A percentile compares a stretch with the other conserved stretches of the same genome.
Evolutionary conservation across 2,329 filamentous ascomycete species (phyloP).

Genomic region (Microdochium bolleyi): DNA sequence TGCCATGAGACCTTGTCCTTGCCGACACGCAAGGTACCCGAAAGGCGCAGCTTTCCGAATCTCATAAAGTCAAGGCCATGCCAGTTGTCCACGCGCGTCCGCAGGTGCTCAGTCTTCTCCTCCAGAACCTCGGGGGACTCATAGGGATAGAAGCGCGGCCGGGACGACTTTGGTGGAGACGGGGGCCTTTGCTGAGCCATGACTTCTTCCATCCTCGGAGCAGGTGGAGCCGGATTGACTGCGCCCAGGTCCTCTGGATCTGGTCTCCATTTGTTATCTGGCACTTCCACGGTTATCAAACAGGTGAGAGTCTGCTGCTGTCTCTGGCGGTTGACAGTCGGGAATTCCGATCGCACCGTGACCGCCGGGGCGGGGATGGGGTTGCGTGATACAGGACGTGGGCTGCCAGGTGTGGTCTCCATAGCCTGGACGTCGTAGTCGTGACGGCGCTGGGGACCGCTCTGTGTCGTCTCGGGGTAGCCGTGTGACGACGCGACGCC

Average conservation of each 20-base stretch:
- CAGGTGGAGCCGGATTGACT: constrained; percentile 22
- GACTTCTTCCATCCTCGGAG: background rate
- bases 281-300: constrained; percentile 86
- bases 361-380: constrained; percentile 86
- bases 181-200: constrained; percentile 39
- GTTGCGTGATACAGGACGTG: constrained; percentile 65
- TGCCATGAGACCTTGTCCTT: constrained; percentile 98
- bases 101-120: constrained; percentile 77
- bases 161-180: constrained; percentile 48
- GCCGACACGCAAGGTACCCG: constrained; percentile 84
- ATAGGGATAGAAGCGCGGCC: constrained; percentile 57
- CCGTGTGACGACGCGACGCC: constrained; percentile 63
- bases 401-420: constrained; percentile 75
- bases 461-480: constrained; percentile 69
- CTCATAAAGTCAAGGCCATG: constrained; percentile 88
- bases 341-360: constrained; percentile 95
- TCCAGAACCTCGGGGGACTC: constrained; percentile 72
- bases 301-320: constrained; percentile 95
- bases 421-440: constrained; percentile 96
- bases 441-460: constrained; percentile 64
- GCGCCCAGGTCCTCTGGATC: constrained; percentile 71
- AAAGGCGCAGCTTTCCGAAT: constrained; percentile 85
- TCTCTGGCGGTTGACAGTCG: constrained; percentile 82
- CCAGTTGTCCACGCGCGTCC: constrained; percentile 93
- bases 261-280: constrained; percentile 84